A percentile compares a stretch with the other conserved stretches of the same genome.
Conservation (phyloP, 805 yeast genomes). For the Starmerella etchellsii region DNA sequence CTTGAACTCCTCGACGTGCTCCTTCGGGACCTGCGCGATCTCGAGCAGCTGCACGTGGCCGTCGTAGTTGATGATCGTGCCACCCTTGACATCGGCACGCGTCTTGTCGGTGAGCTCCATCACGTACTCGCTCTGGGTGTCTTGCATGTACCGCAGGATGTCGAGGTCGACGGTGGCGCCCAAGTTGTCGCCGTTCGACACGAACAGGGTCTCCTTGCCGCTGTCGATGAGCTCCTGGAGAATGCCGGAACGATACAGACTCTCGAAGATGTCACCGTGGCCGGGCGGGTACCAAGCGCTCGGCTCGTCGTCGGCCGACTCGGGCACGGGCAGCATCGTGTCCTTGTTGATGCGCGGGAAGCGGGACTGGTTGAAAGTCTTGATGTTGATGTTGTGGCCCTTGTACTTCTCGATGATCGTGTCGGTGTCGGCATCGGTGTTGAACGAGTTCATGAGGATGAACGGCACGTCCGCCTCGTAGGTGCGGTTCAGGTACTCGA, state of each 20-base stretch:
- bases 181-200: constrained; percentile 94
- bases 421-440: constrained; percentile 92
- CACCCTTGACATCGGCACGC: constrained; percentile 98
- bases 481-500: constrained; percentile 82
- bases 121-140: constrained; percentile 81
- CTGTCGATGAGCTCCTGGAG: constrained; percentile 76
- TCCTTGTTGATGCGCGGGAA: constrained; percentile 93
- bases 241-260: constrained; percentile 79
- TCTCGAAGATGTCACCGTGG: constrained; percentile 94
- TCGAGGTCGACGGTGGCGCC: constrained; percentile 95
- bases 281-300: constrained; percentile 99
- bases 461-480: constrained; percentile 90
- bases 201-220: constrained; percentile 90
- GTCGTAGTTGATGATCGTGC: constrained; percentile 90
- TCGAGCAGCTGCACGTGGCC: constrained; percentile 90
- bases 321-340: constrained; percentile 91
- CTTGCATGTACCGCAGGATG: constrained; percentile 85
- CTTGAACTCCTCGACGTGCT: constrained; percentile 93
- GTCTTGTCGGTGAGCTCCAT: constrained; percentile 99
- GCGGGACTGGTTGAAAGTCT: constrained; percentile 95
- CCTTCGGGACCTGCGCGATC: constrained; percentile 97
- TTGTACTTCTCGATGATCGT: constrained; percentile 91
- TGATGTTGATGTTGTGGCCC: constrained; percentile 88
- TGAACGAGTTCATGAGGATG: constrained; percentile 95
- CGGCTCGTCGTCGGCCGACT: constrained; percentile 52